A percentile compares a stretch with the other conserved stretches of the same genome.
These are phyloP conservation scores for Monilinia fructicola DNA, from an alignment of 2,329 filamentous ascomycete species.

Conservation along the genomic window DNA sequence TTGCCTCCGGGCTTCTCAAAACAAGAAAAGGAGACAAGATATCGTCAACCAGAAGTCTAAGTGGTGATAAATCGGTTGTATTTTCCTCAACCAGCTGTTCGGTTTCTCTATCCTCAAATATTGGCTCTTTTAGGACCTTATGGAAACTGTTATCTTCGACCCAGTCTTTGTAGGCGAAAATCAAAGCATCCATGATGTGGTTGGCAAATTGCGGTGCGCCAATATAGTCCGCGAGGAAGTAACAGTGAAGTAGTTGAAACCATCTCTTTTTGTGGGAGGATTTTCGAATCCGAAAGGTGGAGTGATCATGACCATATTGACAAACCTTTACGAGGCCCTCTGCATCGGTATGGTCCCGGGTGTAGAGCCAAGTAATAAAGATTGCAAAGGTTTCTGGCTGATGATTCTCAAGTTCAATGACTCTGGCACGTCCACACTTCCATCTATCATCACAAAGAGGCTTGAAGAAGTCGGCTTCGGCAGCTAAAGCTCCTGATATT, in stretches of 20 bases:
- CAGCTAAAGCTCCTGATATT: not conserved
- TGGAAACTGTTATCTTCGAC: not conserved
- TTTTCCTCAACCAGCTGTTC: not conserved
- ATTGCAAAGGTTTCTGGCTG: conserved; percentile 3
- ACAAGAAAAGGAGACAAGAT: not conserved
- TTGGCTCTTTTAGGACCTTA: not conserved
- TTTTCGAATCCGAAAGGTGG: not conserved
- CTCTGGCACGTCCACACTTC: not conserved
- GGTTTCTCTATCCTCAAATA: conserved; percentile 1
- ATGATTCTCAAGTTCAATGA: not conserved
- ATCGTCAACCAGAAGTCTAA: not conserved
- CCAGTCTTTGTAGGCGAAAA: not conserved
- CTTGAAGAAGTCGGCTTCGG: not conserved
- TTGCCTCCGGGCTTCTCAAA: not conserved
- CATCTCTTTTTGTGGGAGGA: not conserved
- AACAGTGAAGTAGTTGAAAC: conserved; percentile 8
- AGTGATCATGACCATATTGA: no score
- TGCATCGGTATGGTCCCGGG: not conserved
- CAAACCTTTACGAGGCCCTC: not conserved
- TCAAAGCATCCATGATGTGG: conserved; percentile 2
- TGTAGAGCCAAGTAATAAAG: conserved; percentile 9
- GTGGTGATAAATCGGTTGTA: not conserved
- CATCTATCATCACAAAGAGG: not conserved
- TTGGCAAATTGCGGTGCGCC: not conserved
- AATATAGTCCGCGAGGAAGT: conserved; percentile 8